A percentile compares a stretch with the other conserved stretches of the same genome.
Evolutionary conservation across 768 basidiomycete genomes (phyloP).

Genomic region (Peribolospora baueri): DNA sequence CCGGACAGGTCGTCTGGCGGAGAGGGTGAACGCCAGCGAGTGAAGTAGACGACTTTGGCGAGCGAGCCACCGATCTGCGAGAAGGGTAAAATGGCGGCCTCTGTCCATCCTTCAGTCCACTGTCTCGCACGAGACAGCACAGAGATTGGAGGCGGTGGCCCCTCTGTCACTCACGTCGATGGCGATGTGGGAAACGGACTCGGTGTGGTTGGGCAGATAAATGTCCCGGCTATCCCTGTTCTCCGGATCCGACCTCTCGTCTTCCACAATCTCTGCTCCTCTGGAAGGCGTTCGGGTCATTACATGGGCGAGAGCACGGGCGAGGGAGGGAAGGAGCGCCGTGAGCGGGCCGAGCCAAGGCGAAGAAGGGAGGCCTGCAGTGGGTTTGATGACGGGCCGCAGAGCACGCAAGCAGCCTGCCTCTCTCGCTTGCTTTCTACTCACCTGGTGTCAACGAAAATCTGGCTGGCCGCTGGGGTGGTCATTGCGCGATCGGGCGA

Average conservation of each 20-base stretch:
- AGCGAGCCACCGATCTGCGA: slow-evolving; percentile 79
- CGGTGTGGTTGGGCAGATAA: slow-evolving; percentile 91
- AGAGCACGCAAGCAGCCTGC: too few species aligned
- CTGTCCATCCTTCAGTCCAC: background rate
- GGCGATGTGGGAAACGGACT: slow-evolving; percentile 90
- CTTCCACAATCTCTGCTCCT: background rate
- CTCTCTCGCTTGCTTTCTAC: too few species aligned
- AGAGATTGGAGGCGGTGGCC: background rate
- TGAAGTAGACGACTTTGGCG: slow-evolving; percentile 96
- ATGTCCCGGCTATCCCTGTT: slow-evolving; percentile 86
- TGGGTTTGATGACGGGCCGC: too few species aligned
- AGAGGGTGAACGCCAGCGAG: slow-evolving; percentile 38
- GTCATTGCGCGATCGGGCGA: too few species aligned
- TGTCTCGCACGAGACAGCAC: background rate
- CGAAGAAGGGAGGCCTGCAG: too few species aligned
- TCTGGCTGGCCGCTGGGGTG: too few species aligned
- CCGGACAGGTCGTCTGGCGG: too few species aligned
- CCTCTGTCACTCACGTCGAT: slow-evolving; percentile 49
- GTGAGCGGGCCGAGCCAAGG: too few species aligned
- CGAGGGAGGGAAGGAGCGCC: too few species aligned
- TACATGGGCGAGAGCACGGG: too few species aligned
- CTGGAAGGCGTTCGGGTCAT: too few species aligned
- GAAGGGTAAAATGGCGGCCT: slow-evolving; percentile 7
- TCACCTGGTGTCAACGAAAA: too few species aligned
- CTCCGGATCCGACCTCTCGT: slow-evolving; percentile 21